Percentiles rank a stretch among this genome's conserved stretches.
Evolutionary conservation across 1,139 yeast species (phyloP).

Genomic region (Saccharomyces hybrid): DNA sequence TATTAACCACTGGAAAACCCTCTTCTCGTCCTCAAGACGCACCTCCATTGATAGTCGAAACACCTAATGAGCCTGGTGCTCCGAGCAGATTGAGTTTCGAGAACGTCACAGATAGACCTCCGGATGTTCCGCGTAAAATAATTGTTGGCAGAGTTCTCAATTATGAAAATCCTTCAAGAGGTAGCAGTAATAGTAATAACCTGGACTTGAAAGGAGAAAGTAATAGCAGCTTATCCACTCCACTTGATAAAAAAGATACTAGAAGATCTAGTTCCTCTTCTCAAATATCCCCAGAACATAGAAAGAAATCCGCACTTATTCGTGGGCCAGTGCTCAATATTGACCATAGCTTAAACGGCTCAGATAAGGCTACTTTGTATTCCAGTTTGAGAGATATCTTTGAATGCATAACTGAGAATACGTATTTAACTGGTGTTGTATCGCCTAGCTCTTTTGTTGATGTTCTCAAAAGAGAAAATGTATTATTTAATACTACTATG

Average conservation of each 20-base stretch:
- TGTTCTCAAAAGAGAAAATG: constrained; percentile 72
- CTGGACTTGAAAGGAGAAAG: not conserved
- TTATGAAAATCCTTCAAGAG: not conserved
- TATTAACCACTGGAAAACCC: not conserved
- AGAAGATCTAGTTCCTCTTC: constrained; percentile 3
- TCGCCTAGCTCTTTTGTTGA: constrained; percentile 71
- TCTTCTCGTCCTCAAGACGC: not conserved
- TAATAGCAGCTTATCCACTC: not conserved
- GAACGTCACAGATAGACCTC: not conserved
- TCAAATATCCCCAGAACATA: constrained; percentile 47
- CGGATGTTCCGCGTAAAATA: constrained; percentile 53
- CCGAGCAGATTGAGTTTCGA: not conserved
- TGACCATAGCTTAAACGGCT: constrained; percentile 39
- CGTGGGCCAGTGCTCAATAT: constrained; percentile 80
- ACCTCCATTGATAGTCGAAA: not conserved
- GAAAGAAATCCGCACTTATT: constrained; percentile 70
- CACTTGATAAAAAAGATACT: not conserved
- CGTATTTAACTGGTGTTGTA: constrained; percentile 68
- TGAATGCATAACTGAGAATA: constrained; percentile 71
- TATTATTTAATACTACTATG: constrained; percentile 81
- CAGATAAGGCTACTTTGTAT: constrained; percentile 43
- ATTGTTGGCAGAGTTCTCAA: not conserved
- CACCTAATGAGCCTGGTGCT: not conserved
- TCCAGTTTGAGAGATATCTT: constrained; percentile 77
- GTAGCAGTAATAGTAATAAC: not conserved